Conservation (phyloP, 805 yeast species). For the Isabelozyma pseudorhagii region DNA sequence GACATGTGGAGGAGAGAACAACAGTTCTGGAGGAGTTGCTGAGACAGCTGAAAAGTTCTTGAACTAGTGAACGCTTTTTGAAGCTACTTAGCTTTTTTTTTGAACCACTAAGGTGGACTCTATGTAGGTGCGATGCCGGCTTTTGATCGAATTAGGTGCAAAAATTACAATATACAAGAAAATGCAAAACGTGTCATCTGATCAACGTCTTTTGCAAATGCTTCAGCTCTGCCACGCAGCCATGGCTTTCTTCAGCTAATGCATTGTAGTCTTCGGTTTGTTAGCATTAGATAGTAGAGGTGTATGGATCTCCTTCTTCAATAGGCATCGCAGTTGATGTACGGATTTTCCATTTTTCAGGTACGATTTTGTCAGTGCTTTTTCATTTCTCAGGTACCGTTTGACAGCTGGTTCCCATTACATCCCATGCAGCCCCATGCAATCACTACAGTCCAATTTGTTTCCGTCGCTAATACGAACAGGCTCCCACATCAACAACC, state of each 20-base stretch:
- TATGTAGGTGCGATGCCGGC: background rate
- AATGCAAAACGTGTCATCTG: background rate
- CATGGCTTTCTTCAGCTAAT: no score
- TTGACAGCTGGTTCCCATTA: background rate
- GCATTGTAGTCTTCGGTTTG: no score
- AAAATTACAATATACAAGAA: background rate
- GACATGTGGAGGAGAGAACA: background rate
- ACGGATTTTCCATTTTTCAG: no score
- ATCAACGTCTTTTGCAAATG: no score
- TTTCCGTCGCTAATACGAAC: conserved; percentile 5
- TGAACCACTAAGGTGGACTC: background rate
- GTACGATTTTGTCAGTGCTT: background rate
- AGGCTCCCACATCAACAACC: conserved; percentile 1
- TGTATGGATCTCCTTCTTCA: no score
- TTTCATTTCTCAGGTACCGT: background rate
- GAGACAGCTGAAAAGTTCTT: no score
- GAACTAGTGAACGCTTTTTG: no score
- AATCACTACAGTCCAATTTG: conserved; percentile 2
- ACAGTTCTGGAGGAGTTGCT: background rate
- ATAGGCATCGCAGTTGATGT: no score
- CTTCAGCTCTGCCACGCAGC: no score
- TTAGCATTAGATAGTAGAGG: no score
- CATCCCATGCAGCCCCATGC: background rate
- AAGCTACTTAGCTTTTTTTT: no score
- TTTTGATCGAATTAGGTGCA: background rate